Conservation (phyloP, 2,329 filamentous ascomycete species). For the Talaromyces sp. region DNA sequence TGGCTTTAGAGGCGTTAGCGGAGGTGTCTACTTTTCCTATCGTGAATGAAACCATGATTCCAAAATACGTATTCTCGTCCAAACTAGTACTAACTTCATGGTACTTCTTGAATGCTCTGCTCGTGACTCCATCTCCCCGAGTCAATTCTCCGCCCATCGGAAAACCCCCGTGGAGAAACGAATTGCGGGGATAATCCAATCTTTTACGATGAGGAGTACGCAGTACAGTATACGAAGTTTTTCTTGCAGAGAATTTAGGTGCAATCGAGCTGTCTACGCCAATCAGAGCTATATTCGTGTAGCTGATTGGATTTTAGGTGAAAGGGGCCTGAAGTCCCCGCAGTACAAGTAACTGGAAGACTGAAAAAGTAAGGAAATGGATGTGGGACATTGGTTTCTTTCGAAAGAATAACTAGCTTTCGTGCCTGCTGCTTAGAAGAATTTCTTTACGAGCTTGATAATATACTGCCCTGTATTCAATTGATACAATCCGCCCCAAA, state of each 20-base stretch:
- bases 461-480: background rate
- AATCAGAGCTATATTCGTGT: background rate
- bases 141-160: background rate
- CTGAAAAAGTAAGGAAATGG: background rate
- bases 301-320: background rate
- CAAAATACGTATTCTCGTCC: background rate
- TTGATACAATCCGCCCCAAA: background rate
- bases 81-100: background rate
- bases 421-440: background rate
- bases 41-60: background rate
- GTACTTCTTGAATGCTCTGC: background rate
- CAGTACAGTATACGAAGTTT: background rate
- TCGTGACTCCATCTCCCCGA: background rate
- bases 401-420: background rate
- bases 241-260: background rate
- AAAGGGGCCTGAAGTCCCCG: background rate
- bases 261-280: background rate
- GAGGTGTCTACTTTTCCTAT: background rate
- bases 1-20: background rate
- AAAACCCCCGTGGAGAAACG: background rate
- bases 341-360: background rate
- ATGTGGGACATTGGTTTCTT: background rate
- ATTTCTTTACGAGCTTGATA: background rate
- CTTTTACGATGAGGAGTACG: background rate
- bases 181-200: background rate